phyloP scores from a whole-genome alignment of 2,329 filamentous ascomycete genomes.

The Cadophora luteo-olivacea region DNA sequence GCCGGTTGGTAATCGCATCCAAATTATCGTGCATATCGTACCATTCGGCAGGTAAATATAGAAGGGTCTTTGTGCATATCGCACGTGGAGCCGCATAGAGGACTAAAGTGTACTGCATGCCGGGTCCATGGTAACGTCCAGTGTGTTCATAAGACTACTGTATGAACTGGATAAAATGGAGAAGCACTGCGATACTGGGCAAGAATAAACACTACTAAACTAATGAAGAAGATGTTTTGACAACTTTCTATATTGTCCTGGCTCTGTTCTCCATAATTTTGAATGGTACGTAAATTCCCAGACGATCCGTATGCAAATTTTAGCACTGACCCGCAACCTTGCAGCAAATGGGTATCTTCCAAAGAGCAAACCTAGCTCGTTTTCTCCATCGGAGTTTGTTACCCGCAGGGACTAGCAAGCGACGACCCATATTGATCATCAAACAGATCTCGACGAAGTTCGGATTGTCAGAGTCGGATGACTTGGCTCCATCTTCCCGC shows the following conservation, averaged over 20 bases:
- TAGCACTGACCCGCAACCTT: slow-evolving; percentile 17
- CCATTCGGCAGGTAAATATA: slow-evolving; percentile 9
- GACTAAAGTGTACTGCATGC: slow-evolving; percentile 6
- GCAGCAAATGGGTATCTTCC: slow-evolving; percentile 18
- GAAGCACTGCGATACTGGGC: not conserved
- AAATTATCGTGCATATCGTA: not conserved
- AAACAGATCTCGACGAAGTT: not conserved
- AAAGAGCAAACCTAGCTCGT: slow-evolving; percentile 13
- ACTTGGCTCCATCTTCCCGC: not conserved
- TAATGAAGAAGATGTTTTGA: not conserved
- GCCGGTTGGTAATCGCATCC: slow-evolving; percentile 2
- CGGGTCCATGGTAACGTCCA: not conserved
- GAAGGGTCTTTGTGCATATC: slow-evolving; percentile 4
- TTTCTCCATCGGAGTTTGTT: slow-evolving; percentile 4
- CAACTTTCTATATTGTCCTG: not conserved
- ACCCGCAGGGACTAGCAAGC: not conserved
- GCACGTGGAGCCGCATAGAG: slow-evolving; percentile 5
- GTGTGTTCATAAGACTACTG: not conserved
- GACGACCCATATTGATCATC: slow-evolving; percentile 9
- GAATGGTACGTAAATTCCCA: slow-evolving; percentile 2
- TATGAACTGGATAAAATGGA: not conserved
- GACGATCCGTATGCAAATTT: not conserved
- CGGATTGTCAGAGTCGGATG: slow-evolving; percentile 4
- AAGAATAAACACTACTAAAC: not conserved
- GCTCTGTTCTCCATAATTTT: not conserved